Conservation (phyloP, 768 basidiomycete species). For the Russula abietina region DNA sequence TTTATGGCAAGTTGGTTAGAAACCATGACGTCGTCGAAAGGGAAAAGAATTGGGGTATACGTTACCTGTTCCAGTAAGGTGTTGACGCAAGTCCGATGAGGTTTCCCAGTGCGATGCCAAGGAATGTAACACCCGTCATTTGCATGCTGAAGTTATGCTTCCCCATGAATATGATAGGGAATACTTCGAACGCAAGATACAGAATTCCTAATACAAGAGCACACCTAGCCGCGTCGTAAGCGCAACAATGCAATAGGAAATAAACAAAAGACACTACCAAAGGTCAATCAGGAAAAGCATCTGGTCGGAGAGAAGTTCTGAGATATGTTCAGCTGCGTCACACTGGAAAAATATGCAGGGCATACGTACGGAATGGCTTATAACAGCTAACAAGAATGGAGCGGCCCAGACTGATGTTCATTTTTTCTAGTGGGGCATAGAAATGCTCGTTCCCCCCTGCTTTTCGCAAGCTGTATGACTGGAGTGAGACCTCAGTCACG, state of each 20-base stretch:
- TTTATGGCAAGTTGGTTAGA: neutral
- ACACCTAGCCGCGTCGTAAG: constrained; percentile 30
- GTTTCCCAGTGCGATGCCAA: constrained; percentile 49
- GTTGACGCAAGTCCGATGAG: constrained; percentile 35
- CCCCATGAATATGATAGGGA: constrained; percentile 45
- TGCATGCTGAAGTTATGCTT: constrained; percentile 50
- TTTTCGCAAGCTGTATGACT: constrained; percentile 43
- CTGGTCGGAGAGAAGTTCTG: constrained; percentile 59
- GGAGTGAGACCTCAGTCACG: neutral
- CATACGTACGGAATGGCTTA: constrained; percentile 62
- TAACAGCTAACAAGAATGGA: constrained; percentile 58
- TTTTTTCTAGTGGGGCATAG: constrained; percentile 54
- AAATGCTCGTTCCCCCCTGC: constrained; percentile 47
- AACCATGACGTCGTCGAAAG: neutral
- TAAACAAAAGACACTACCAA: constrained; percentile 43
- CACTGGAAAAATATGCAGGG: neutral
- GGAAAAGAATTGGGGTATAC: neutral
- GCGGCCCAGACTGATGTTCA: constrained; percentile 38
- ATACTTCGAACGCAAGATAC: constrained; percentile 49
- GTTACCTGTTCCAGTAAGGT: constrained; percentile 42
- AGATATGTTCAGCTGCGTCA: neutral
- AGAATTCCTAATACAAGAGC: constrained; percentile 39
- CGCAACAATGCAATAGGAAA: neutral
- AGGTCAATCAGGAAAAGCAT: constrained; percentile 70
- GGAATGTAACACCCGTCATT: constrained; percentile 42